Conservation (phyloP, 805 yeast genomes). For the Candida arabinofermentans region DNA sequence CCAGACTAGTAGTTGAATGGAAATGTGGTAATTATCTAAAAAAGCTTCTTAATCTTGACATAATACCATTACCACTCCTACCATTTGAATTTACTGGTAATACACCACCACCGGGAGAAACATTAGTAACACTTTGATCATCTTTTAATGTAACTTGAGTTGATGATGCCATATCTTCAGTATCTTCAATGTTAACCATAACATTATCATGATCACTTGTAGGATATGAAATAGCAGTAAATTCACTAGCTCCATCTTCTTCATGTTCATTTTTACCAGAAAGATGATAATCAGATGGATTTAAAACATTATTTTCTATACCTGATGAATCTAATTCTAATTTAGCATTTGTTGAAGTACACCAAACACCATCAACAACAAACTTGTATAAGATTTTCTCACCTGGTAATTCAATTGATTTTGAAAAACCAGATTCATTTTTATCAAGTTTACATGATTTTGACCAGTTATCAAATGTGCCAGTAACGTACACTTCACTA, state of each 20-base stretch:
- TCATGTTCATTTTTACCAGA: conserved; percentile 4
- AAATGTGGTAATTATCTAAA: conserved; percentile 10
- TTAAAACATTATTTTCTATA: conserved; percentile 48
- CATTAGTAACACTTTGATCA: conserved; percentile 1
- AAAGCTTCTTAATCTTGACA: conserved; percentile 23
- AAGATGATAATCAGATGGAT: conserved; percentile 31
- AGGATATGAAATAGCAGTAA: conserved; percentile 31
- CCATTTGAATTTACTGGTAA: conserved; percentile 2
- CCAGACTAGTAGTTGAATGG: not conserved
- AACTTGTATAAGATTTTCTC: conserved; percentile 47
- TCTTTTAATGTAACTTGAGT: conserved; percentile 1
- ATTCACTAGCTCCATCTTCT: conserved; percentile 28
- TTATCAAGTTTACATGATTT: conserved; percentile 40
- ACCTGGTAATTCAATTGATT: conserved; percentile 39
- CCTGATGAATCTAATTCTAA: conserved; percentile 41
- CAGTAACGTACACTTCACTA: conserved; percentile 50
- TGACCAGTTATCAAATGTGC: conserved; percentile 57
- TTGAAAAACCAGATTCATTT: conserved; percentile 34
- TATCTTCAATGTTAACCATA: conserved; percentile 7
- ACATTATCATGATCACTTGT: conserved; percentile 11
- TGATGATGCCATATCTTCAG: conserved; percentile 1
- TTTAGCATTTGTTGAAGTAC: conserved; percentile 35
- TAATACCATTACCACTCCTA: conserved; percentile 8
- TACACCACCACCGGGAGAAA: conserved; percentile 1
- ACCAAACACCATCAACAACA: conserved; percentile 59